Percentiles rank a stretch among this genome's conserved stretches.
These are phyloP conservation scores for Penicillium sp. DNA, from an alignment of 2,329 filamentous ascomycete species.

Conservation along the genomic window DNA sequence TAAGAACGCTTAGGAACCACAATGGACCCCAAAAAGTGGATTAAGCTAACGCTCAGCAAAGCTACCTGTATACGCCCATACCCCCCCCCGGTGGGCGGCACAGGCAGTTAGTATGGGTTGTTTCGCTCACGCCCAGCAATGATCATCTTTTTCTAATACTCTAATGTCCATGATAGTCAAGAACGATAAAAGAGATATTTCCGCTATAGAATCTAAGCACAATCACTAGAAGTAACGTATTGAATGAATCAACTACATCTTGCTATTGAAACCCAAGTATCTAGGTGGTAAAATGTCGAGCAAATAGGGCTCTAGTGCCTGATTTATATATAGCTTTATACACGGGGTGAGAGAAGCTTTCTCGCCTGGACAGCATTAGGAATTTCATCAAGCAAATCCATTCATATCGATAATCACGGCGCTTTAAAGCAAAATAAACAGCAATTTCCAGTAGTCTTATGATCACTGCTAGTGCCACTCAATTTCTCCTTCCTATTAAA, in stretches of 20 bases:
- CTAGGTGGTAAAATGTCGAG: slow-evolving; percentile 1
- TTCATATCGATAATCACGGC: neutral
- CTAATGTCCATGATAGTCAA: slow-evolving; percentile 1
- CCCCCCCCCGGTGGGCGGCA: no score
- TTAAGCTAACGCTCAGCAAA: no score
- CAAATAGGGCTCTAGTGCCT: neutral
- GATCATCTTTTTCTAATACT: neutral
- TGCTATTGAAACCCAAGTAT: neutral
- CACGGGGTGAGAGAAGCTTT: neutral
- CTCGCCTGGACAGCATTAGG: neutral
- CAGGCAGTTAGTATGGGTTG: no score
- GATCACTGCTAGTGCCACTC: neutral
- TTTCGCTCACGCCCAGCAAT: no score
- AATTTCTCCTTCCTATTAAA: neutral
- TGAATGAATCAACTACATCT: slow-evolving; percentile 2
- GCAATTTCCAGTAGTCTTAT: no score
- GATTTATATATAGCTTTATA: neutral
- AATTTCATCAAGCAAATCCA: neutral
- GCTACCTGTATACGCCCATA: no score
- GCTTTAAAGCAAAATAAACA: no score
- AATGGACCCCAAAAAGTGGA: no score
- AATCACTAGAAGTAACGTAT: slow-evolving; percentile 3
- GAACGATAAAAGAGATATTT: neutral
- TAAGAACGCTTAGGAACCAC: no score
- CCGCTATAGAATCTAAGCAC: slow-evolving; percentile 2